Evolutionary conservation across 2,329 filamentous ascomycete genomes (phyloP).

Genomic region (Aspergillus sp.): DNA sequence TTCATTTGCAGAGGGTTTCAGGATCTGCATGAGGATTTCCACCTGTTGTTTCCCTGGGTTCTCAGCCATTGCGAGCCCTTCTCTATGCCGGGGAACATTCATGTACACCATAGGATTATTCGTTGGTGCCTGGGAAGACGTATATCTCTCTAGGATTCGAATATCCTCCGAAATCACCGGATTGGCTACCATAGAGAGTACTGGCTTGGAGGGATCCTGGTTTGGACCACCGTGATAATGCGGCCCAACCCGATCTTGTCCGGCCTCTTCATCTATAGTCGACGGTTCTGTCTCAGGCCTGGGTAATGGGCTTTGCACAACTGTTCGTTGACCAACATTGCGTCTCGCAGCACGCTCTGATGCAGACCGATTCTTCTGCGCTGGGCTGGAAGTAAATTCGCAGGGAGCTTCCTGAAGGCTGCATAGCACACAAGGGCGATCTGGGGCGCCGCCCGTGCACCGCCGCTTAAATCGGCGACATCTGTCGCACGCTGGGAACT

Average conservation of each 20-base stretch:
- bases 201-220: slow-evolving; percentile 3
- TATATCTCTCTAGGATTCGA: slow-evolving; percentile 14
- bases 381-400: slow-evolving; percentile 5
- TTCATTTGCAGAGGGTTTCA: slow-evolving; percentile 30
- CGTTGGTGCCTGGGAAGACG: slow-evolving; percentile 11
- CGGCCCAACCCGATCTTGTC: slow-evolving; percentile 4
- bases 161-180: slow-evolving; percentile 17
- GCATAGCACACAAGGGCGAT: slow-evolving; percentile 10
- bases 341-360: neutral
- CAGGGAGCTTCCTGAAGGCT: slow-evolving; percentile 17
- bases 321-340: neutral
- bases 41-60: slow-evolving; percentile 31
- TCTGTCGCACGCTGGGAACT: slow-evolving; percentile 21
- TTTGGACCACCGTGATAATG: slow-evolving; percentile 9
- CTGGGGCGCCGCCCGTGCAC: slow-evolving; percentile 16
- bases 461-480: slow-evolving; percentile 21
- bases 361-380: neutral
- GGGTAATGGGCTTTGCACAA: neutral
- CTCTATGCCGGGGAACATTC: slow-evolving; percentile 8
- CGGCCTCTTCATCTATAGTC: neutral
- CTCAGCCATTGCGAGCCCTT: slow-evolving; percentile 12
- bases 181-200: slow-evolving; percentile 11
- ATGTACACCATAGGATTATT: slow-evolving; percentile 8
- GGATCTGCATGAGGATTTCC: slow-evolving; percentile 49
- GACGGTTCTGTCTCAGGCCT: neutral